These are phyloP conservation scores for Parasitella parasitica DNA, from an alignment of 371 early-diverging fungal genomes.

Conservation along the genomic window DNA sequence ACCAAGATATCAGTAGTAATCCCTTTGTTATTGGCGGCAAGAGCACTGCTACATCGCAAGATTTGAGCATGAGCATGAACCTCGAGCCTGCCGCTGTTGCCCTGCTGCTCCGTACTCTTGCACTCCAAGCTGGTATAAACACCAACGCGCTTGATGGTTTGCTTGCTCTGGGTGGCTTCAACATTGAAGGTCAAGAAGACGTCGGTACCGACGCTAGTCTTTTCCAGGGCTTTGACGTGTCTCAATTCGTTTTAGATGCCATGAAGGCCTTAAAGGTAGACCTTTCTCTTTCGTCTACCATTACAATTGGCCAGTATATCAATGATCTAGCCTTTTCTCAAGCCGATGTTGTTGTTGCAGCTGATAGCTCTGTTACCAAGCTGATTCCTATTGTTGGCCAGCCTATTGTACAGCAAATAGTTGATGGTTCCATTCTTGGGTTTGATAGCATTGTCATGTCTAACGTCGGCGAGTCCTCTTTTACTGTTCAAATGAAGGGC, in stretches of 20 bases:
- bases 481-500: conserved; percentile 58
- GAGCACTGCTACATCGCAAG: conserved; percentile 28
- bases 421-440: conserved; percentile 50
- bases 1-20: conserved; percentile 41
- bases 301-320: conserved; percentile 53
- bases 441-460: conserved; percentile 52
- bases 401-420: conserved; percentile 56
- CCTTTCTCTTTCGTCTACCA: conserved; percentile 47
- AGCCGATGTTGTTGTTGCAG: conserved; percentile 39
- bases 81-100: conserved; percentile 48
- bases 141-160: conserved; percentile 48
- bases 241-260: conserved; percentile 46
- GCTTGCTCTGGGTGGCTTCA: conserved; percentile 47
- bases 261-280: conserved; percentile 54
- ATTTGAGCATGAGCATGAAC: conserved; percentile 42
- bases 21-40: conserved; percentile 40
- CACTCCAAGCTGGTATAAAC: conserved; percentile 44
- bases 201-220: conserved; percentile 35
- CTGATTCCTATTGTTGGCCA: conserved; percentile 58
- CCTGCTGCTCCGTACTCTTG: conserved; percentile 47
- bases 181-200: conserved; percentile 35
- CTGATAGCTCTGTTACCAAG: conserved; percentile 43
- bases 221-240: conserved; percentile 49
- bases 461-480: conserved; percentile 42
- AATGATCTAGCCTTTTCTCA: conserved; percentile 50